A percentile compares a stretch with the other conserved stretches of the same genome.
phyloP scores from a whole-genome alignment of 2,329 filamentous ascomycete species.

The Arachnopeziza araneosa region DNA sequence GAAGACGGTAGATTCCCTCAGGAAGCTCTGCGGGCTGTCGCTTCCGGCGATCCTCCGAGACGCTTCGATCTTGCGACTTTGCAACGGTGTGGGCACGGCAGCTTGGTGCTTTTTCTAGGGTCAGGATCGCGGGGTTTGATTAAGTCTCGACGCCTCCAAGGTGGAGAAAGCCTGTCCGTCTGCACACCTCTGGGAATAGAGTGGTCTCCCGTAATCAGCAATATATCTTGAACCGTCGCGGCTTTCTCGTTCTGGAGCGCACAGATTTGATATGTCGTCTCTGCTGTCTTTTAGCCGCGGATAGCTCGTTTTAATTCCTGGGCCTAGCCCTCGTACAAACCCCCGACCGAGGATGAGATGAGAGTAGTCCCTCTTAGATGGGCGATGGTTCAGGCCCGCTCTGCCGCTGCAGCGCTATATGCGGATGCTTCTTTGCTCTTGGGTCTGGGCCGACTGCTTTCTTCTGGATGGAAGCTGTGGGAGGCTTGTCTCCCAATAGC shows the following conservation, averaged over 20 bases:
- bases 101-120: constrained; percentile 11
- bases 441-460: not conserved
- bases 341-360: no score
- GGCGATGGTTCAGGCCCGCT: not conserved
- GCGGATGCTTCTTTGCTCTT: not conserved
- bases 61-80: not conserved
- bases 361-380: not conserved
- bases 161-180: constrained; percentile 11
- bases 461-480: not conserved
- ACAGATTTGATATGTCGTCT: constrained; percentile 3
- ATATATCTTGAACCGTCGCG: not conserved
- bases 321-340: not conserved
- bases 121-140: constrained; percentile 13
- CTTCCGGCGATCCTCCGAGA: not conserved
- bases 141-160: constrained; percentile 7
- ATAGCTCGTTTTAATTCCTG: not conserved
- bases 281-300: constrained; percentile 14
- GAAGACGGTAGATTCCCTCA: no score
- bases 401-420: not conserved
- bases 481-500: not conserved
- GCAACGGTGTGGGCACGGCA: not conserved
- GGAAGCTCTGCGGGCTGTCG: no score
- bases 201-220: constrained; percentile 16
- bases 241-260: not conserved
- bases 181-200: constrained; percentile 4